phyloP scores from a whole-genome alignment of 2,329 filamentous ascomycete genomes.

The Cadophora luteo-olivacea region DNA sequence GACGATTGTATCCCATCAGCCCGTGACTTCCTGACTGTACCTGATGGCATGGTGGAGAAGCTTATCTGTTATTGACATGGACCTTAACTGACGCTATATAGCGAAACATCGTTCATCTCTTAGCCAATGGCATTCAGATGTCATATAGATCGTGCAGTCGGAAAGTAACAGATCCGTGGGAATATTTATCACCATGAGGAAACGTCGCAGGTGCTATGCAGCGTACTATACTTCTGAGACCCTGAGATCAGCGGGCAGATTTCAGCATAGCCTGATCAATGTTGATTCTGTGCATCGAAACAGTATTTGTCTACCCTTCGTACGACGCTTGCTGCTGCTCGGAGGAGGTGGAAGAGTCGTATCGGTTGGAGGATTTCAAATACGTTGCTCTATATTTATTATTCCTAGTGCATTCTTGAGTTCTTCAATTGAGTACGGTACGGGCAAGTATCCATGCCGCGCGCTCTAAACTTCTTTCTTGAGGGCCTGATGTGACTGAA shows the following conservation, averaged over 20 bases:
- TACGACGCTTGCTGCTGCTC: background rate
- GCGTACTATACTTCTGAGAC: background rate
- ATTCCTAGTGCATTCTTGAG: background rate
- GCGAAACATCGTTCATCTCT: background rate
- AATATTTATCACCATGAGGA: background rate
- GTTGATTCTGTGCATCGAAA: background rate
- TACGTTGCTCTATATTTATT: background rate
- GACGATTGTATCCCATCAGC: background rate
- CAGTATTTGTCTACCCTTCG: background rate
- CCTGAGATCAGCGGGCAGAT: background rate
- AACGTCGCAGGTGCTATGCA: background rate
- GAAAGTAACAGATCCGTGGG: background rate
- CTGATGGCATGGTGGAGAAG: background rate
- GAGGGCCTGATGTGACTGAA: background rate
- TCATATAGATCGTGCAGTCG: background rate
- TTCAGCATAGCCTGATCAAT: background rate
- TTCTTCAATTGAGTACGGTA: background rate
- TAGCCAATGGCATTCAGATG: background rate
- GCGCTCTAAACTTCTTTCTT: background rate
- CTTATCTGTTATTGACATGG: background rate
- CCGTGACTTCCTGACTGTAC: background rate
- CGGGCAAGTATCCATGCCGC: background rate
- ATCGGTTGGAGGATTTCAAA: background rate
- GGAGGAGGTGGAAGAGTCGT: background rate
- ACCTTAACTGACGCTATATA: background rate